phyloP scores from a whole-genome alignment of 2,329 filamentous ascomycete species.

The Cytospora paraplurivora region DNA sequence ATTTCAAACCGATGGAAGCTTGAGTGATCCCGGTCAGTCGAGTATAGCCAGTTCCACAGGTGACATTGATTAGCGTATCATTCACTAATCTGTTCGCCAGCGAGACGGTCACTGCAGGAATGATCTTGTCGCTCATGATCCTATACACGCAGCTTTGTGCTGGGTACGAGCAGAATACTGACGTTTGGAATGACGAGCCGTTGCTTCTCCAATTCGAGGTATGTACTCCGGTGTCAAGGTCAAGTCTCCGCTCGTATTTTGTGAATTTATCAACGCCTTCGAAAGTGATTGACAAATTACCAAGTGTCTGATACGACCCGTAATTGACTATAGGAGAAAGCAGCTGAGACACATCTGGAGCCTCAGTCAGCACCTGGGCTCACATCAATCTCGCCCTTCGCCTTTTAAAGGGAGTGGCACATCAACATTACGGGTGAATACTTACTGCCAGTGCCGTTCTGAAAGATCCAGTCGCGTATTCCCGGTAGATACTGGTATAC shows the following conservation, averaged over 20 bases:
- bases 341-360: conserved; percentile 40
- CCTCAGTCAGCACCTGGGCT: background rate
- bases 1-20: conserved; percentile 48
- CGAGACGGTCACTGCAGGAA: conserved; percentile 45
- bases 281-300: conserved; percentile 47
- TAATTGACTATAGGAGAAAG: conserved; percentile 45
- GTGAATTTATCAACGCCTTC: conserved; percentile 35
- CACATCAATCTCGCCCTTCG: background rate
- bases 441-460: conserved; percentile 50
- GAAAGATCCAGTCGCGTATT: conserved; percentile 50
- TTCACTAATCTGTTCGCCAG: conserved; percentile 43
- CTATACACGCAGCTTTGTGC: conserved; percentile 39
- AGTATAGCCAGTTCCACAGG: conserved; percentile 39
- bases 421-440: background rate
- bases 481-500: conserved; percentile 41
- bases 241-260: conserved; percentile 45
- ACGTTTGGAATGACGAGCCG: conserved; percentile 37
- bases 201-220: conserved; percentile 40
- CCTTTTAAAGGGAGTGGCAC: too few species aligned
- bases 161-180: conserved; percentile 48
- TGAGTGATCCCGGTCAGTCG: conserved; percentile 43
- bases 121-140: conserved; percentile 24
- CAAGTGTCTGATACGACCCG: conserved; percentile 50
- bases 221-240: conserved; percentile 47
- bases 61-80: conserved; percentile 34